Conservation (phyloP, 768 basidiomycete species). For the Mycena kentingensis region DNA sequence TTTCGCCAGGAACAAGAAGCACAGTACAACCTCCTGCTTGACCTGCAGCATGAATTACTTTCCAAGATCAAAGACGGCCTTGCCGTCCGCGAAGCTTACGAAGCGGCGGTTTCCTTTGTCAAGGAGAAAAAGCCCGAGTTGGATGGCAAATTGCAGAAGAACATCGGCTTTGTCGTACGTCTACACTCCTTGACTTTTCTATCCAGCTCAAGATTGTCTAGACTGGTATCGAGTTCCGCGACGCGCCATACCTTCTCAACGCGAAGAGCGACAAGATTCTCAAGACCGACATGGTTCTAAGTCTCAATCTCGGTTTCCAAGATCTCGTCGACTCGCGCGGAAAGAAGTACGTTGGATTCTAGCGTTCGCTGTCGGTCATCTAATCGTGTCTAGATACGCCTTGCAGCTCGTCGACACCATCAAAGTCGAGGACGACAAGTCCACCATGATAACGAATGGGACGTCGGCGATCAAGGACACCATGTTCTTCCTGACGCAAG, state of each 20-base stretch:
- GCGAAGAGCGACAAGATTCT: constrained; percentile 74
- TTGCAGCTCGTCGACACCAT: constrained; percentile 89
- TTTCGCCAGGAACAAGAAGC: constrained; percentile 81
- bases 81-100: constrained; percentile 78
- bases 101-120: constrained; percentile 67
- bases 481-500: constrained; percentile 80
- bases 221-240: constrained; percentile 97
- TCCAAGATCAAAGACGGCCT: constrained; percentile 79
- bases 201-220: constrained; percentile 32
- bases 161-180: constrained; percentile 84
- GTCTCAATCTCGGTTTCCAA: constrained; percentile 81
- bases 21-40: constrained; percentile 77
- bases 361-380: background rate
- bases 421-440: constrained; percentile 66
- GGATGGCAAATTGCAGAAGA: constrained; percentile 85
- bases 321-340: constrained; percentile 76
- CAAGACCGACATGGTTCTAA: constrained; percentile 82
- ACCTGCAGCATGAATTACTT: constrained; percentile 76
- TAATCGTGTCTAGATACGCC: constrained; percentile 64
- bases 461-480: constrained; percentile 84
- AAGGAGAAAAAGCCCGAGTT: constrained; percentile 80
- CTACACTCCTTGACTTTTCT: background rate
- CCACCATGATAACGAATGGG: constrained; percentile 78
- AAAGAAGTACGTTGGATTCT: constrained; percentile 59
- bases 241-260: constrained; percentile 80